Evolutionary conservation across 202 grass and related monocot genomes (phyloP).

Genomic region (Alloteropsis angusta): DNA sequence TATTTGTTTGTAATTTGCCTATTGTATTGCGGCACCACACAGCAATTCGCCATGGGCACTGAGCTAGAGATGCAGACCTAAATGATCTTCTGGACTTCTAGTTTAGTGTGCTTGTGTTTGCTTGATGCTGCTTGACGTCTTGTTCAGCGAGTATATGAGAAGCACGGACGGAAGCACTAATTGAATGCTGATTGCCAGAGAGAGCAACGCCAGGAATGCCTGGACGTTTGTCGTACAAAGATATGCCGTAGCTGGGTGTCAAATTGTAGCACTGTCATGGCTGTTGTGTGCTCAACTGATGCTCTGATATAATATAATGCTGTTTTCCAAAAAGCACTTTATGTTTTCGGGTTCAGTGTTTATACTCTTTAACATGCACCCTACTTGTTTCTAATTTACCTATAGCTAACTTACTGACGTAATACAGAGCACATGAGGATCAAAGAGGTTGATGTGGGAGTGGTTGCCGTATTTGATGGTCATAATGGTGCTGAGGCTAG

Average conservation of each 20-base stretch:
- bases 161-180: neutral
- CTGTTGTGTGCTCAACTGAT: neutral
- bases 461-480: constrained; percentile 90
- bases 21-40: neutral
- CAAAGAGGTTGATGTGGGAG: constrained; percentile 75
- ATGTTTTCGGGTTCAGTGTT: neutral
- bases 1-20: neutral
- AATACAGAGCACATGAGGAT: constrained; percentile 58
- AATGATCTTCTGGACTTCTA: neutral
- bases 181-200: neutral
- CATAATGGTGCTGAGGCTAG: constrained; percentile 90
- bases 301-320: neutral
- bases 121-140: neutral
- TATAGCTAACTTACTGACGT: constrained; percentile 3
- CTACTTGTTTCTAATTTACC: constrained; percentile 7
- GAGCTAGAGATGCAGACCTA: neutral
- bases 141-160: neutral
- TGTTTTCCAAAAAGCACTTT: neutral
- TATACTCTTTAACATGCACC: neutral
- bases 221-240: no score
- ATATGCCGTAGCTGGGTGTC: neutral
- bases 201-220: neutral
- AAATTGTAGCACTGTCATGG: neutral
- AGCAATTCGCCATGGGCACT: neutral
- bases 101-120: neutral